phyloP scores from a whole-genome alignment of 2,329 filamentous ascomycete species.

The Aspergillus sp. region DNA sequence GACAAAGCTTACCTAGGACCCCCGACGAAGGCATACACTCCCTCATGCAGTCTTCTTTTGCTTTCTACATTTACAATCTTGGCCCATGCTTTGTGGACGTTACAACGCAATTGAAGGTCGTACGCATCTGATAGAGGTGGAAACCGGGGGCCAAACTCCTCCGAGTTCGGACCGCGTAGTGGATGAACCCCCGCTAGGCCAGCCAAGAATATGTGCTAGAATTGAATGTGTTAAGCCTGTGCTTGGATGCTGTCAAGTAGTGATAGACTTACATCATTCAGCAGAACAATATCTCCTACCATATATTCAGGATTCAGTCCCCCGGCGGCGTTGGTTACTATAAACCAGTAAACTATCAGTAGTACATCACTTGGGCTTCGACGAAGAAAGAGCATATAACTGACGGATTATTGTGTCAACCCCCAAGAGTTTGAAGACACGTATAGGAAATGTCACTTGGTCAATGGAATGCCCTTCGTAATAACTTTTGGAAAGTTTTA shows the following conservation, averaged over 20 bases:
- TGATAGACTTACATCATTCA: constrained; percentile 59
- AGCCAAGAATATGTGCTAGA: constrained; percentile 63
- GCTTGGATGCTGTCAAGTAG: background rate
- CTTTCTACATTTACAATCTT: constrained; percentile 49
- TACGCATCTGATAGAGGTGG: constrained; percentile 67
- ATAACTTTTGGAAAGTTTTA: constrained; percentile 49
- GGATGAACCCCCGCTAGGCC: constrained; percentile 64
- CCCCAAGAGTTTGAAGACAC: constrained; percentile 64
- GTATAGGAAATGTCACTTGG: constrained; percentile 63
- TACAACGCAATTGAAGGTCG: constrained; percentile 60
- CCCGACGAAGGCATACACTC: constrained; percentile 65
- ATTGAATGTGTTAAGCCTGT: constrained; percentile 8
- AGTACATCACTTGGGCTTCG: background rate
- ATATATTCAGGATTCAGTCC: constrained; percentile 64
- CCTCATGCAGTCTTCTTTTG: constrained; percentile 60
- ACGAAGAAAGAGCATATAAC: constrained; percentile 17
- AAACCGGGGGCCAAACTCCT: constrained; percentile 64
- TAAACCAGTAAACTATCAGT: background rate
- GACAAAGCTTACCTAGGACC: constrained; percentile 58
- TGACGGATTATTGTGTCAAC: constrained; percentile 61
- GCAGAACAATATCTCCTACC: constrained; percentile 65
- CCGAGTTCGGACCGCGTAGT: constrained; percentile 62
- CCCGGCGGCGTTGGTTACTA: constrained; percentile 68
- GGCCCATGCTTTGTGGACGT: constrained; percentile 60
- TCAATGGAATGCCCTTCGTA: constrained; percentile 69